These are phyloP conservation scores for Schwanniomyces polymorphus DNA, from an alignment of 805 yeast genomes.

Conservation along the genomic window DNA sequence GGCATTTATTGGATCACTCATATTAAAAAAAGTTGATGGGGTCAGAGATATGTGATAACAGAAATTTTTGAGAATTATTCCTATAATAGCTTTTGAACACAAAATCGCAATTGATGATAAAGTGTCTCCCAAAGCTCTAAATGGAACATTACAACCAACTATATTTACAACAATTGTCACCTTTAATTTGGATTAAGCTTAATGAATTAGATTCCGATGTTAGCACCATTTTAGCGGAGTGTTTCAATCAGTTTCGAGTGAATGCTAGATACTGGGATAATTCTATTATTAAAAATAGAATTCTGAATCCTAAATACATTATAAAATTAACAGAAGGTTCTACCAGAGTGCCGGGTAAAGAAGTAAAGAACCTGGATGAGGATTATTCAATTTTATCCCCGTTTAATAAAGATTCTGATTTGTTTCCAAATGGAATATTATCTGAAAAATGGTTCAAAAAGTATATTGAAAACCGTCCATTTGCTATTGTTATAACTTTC, in stretches of 20 bases:
- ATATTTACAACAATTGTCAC: constrained; percentile 35
- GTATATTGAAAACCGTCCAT: constrained; percentile 30
- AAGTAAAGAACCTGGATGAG: constrained; percentile 3
- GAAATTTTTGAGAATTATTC: neutral
- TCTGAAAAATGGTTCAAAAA: constrained; percentile 36
- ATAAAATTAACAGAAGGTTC: constrained; percentile 13
- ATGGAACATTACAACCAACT: constrained; percentile 34
- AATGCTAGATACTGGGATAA: constrained; percentile 34
- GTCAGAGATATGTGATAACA: neutral
- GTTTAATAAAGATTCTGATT: constrained; percentile 28
- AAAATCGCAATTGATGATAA: neutral
- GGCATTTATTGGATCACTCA: constrained; percentile 87
- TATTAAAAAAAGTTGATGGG: constrained; percentile 17
- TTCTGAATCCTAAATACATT: constrained; percentile 32
- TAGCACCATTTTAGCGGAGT: constrained; percentile 4
- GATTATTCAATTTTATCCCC: constrained; percentile 37
- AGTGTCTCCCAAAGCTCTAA: neutral
- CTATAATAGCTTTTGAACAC: neutral
- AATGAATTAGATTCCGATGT: constrained; percentile 8
- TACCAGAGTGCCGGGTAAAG: constrained; percentile 1
- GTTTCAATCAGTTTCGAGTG: constrained; percentile 17
- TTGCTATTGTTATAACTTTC: constrained; percentile 23
- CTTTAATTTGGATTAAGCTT: constrained; percentile 21
- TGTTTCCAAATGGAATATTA: constrained; percentile 30
- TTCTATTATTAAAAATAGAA: constrained; percentile 32